Evolutionary conservation across 805 yeast genomes (phyloP), one percentile per base, ranked within the genome.

Genomic region (Ascoidea asiatica): DNA sequence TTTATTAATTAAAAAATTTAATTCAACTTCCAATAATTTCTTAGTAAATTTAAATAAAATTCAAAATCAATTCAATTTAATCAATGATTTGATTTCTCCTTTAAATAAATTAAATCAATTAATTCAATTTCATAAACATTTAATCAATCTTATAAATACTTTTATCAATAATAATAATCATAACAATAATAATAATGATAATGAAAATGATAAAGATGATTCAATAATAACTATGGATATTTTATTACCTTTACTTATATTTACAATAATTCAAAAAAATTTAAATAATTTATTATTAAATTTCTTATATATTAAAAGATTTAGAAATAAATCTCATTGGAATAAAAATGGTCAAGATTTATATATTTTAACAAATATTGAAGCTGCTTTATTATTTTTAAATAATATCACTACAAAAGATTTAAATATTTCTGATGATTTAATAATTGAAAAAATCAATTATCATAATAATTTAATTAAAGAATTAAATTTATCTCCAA

Each of bases 301-400:
- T 21, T 49, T 40, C 41, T 33, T 37, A 18, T 49, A 21, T 37
- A 49, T 49, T 11, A 40, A 41, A 35, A 22, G 52, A 37, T 49
- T 49, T 37, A 46, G 43, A 36, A 22, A 45, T 37, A 33, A 18
- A 36, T 33, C 41, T 19, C 47, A 47, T 38, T 49, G 52, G 52
- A n/a, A 18, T 18, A 22, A 42, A 19, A 23, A 42, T 23, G 51
- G 51, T 11, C 38, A 21, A 22, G 44, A 33, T 11, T 35, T 41
- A 15, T 48, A 48, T 22, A 20, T 42, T 21, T 47, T 49, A 40
- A 49, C 52, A 4, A 49, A 43, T 22, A 39, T 49, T 6, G 48
- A 47, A 33, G 52, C 52, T 6, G 22, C 45, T 4, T 36, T 49
- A 19, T 44, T 46, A 17, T 49, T 37, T 41, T 19, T 48, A 8